Evolutionary conservation across 805 yeast genomes (phyloP).

Genomic region (Yueomyces sinensis): DNA sequence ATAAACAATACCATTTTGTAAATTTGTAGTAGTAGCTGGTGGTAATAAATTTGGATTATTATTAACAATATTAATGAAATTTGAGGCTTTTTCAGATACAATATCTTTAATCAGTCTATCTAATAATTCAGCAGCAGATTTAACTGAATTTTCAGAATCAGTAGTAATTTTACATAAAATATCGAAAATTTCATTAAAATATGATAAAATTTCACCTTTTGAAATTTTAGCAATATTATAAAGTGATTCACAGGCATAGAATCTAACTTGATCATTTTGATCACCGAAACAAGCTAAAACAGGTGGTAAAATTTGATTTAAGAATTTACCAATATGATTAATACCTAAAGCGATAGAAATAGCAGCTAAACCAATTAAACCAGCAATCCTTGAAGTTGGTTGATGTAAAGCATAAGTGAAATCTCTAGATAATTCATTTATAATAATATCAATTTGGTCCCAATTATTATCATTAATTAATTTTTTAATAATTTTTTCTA

Average conservation of each 20-base stretch:
- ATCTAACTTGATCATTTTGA: slow-evolving; percentile 92
- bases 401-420: slow-evolving; percentile 75
- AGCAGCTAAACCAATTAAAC: slow-evolving; percentile 89
- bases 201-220: slow-evolving; percentile 80
- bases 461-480: slow-evolving; percentile 27
- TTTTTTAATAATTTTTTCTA: slow-evolving; percentile 66
- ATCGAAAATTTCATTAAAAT: slow-evolving; percentile 91
- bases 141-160: slow-evolving; percentile 81
- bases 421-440: slow-evolving; percentile 64
- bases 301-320: slow-evolving; percentile 82
- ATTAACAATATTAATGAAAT: slow-evolving; percentile 64
- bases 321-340: slow-evolving; percentile 66
- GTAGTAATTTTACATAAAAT: slow-evolving; percentile 82
- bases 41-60: slow-evolving; percentile 31
- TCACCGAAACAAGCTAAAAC: slow-evolving; percentile 93
- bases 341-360: slow-evolving; percentile 86
- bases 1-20: slow-evolving; percentile 39
- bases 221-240: slow-evolving; percentile 96
- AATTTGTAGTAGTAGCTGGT: slow-evolving; percentile 34
- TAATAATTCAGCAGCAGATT: slow-evolving; percentile 88
- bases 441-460: slow-evolving; percentile 32
- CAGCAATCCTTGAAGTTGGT: slow-evolving; percentile 87
- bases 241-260: slow-evolving; percentile 91
- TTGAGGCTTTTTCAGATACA: slow-evolving; percentile 86
- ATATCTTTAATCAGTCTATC: slow-evolving; percentile 88